Base-by-base conservation (phyloP, 805 yeast genomes). In the Cyberlindnera meyerae region DNA sequence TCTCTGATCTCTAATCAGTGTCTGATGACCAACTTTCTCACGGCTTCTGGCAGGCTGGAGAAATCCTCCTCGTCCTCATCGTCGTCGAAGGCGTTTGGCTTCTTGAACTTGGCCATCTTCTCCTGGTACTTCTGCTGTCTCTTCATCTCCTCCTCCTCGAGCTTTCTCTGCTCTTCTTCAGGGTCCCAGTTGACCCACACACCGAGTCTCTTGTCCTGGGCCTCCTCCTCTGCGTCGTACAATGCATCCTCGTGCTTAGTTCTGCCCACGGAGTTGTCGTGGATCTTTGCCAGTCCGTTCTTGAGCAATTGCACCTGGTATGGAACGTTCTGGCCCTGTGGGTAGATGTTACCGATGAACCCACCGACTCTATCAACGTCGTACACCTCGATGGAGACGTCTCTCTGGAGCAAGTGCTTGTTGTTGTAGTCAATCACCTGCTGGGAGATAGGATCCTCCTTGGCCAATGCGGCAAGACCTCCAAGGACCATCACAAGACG, bases 301-400 rank as follows among this genome's bases (percentile, higher is more conserved):
- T 67, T 66, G 40, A 82, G 63, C 36, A 86, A 65, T 15, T 63
- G 58, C 11, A 69, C 62, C 49, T 82, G 89, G 44, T 77, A 67
- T 16, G 86, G 88, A 22, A 56, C 48, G 21, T 66, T 63, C 30
- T 65, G 66, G 2, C 75, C 69, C 11, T 71, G 72, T 9, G 75
- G 51, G 53, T 63, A 82, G 34, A 84, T 50, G 51, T 78, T 75
- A 31, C 95, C 93, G 52, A 84, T 75, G 52, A 87, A 87, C 0
- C 83, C 85, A 40, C 95, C 95, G 38, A 79, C 67, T 53, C 78
- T 82, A 56, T 87, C 96, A 35, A 74, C 73, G 39, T 74, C 79
- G 46, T 74, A 74, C 15, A 86, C 71, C 36, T 80, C 81, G 45
- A 86, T 63, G 45, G 73, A 77, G 29, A 86, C 84, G 43, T 79